These are phyloP conservation scores for Suhomyces kilbournensis DNA, from an alignment of 805 yeast genomes.

Conservation along the genomic window DNA sequence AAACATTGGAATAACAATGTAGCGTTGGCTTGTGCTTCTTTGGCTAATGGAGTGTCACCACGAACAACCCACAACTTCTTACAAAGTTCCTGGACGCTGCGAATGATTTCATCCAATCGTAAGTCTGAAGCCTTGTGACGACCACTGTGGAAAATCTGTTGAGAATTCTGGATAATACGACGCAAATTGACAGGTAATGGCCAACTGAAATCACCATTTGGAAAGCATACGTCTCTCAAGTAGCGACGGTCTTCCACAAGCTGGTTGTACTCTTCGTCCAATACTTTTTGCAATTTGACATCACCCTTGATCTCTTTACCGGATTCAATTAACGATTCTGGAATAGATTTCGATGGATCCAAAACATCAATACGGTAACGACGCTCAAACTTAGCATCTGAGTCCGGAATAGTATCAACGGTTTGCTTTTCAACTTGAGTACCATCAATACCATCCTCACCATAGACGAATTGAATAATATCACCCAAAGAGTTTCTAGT, in stretches of 20 bases:
- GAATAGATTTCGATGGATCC: slow-evolving; percentile 57
- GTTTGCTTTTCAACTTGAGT: slow-evolving; percentile 96
- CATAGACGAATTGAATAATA: slow-evolving; percentile 91
- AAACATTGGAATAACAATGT: slow-evolving; percentile 86
- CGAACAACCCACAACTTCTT: slow-evolving; percentile 71
- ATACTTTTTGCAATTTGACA: slow-evolving; percentile 69
- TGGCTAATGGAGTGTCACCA: slow-evolving; percentile 68
- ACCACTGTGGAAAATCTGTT: slow-evolving; percentile 93
- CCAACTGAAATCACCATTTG: slow-evolving; percentile 95
- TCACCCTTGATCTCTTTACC: slow-evolving; percentile 92
- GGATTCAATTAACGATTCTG: slow-evolving; percentile 76
- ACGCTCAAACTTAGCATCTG: slow-evolving; percentile 75
- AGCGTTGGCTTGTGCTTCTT: slow-evolving; percentile 92
- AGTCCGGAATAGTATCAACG: slow-evolving; percentile 92
- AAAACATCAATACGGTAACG: slow-evolving; percentile 85
- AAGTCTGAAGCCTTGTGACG: slow-evolving; percentile 87
- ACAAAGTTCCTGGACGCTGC: slow-evolving; percentile 67
- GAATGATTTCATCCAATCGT: slow-evolving; percentile 76
- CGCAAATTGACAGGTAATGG: slow-evolving; percentile 96
- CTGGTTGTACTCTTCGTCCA: slow-evolving; percentile 84
- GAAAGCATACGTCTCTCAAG: slow-evolving; percentile 76
- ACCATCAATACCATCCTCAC: slow-evolving; percentile 99
- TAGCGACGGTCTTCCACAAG: slow-evolving; percentile 72
- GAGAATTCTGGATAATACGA: slow-evolving; percentile 95
- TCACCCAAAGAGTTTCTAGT: slow-evolving; percentile 97